phyloP scores from a whole-genome alignment of 202 grass and related monocot genomes.

The Setaria viridis region DNA sequence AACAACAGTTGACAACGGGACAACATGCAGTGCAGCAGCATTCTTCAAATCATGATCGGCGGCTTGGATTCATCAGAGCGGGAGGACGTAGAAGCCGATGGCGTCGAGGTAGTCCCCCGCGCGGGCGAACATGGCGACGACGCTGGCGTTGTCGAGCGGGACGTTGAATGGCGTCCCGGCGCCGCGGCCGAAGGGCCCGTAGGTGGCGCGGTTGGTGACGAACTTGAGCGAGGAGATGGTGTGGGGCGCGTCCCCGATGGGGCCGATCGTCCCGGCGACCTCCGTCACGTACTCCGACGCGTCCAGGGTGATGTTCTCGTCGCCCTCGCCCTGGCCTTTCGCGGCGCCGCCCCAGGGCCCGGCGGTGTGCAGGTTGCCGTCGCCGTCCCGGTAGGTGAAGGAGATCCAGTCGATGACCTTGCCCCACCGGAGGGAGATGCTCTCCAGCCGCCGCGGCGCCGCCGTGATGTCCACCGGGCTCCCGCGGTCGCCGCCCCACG shows the following conservation, averaged over 20 bases:
- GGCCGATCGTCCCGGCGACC: background rate
- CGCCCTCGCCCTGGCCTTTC: too few species aligned
- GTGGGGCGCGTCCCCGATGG: background rate
- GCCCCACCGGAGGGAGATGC: slow-evolving; percentile 16
- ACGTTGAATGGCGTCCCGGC: background rate
- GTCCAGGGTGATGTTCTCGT: background rate
- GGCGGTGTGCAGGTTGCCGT: background rate
- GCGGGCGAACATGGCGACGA: slow-evolving; percentile 35
- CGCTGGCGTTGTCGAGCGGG: slow-evolving; percentile 18
- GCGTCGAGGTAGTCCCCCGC: slow-evolving; percentile 3
- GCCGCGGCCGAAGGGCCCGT: slow-evolving; percentile 23
- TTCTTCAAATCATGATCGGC: too few species aligned
- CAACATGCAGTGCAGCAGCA: too few species aligned
- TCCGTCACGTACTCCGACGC: slow-evolving; percentile 19
- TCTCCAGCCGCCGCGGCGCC: slow-evolving; percentile 39
- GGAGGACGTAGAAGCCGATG: slow-evolving; percentile 40
- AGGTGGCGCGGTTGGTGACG: slow-evolving; percentile 29
- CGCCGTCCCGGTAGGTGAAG: slow-evolving; percentile 20
- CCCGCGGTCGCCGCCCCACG: slow-evolving; percentile 37
- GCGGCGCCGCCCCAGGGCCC: slow-evolving; percentile 31
- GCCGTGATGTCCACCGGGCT: slow-evolving; percentile 13
- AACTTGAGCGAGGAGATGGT: slow-evolving; percentile 27
- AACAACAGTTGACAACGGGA: too few species aligned
- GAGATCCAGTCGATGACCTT: slow-evolving; percentile 35
- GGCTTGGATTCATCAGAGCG: background rate